A percentile compares a stretch with the other conserved stretches of the same genome.
Evolutionary conservation across 352 stramenopile species (phyloP).

Genomic region (Globisporangium parvum): DNA sequence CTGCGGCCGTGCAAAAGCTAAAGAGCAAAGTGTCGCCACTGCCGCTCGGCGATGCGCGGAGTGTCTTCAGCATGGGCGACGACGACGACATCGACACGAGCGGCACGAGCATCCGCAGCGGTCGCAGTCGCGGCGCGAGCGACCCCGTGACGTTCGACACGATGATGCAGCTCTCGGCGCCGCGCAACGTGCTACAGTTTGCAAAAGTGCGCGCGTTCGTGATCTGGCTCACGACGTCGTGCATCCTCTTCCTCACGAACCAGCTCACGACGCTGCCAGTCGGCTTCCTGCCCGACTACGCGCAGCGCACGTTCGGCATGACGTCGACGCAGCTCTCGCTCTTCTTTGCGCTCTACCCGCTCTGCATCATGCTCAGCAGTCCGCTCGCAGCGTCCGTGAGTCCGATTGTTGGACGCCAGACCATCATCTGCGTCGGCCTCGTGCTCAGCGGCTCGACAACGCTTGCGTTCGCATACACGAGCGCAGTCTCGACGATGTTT

Average conservation of each 20-base stretch:
- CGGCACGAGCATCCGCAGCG: conserved; percentile 22
- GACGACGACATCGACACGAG: conserved; percentile 27
- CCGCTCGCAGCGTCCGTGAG: conserved; percentile 42
- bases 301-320: conserved; percentile 36
- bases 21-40: conserved; percentile 10
- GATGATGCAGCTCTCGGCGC: conserved; percentile 57
- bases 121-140: conserved; percentile 9
- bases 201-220: conserved; percentile 31
- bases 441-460: conserved; percentile 58
- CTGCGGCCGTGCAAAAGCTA: not conserved
- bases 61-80: conserved; percentile 9
- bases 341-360: conserved; percentile 70
- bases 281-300: conserved; percentile 69
- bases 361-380: conserved; percentile 73
- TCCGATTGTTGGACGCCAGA: conserved; percentile 42
- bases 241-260: conserved; percentile 64
- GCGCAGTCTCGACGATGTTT: conserved; percentile 29
- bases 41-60: not conserved
- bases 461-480: conserved; percentile 57
- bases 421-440: conserved; percentile 63
- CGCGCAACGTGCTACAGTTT: conserved; percentile 44
- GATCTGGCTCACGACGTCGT: conserved; percentile 43
- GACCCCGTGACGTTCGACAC: conserved; percentile 38
- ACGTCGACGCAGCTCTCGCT: conserved; percentile 41
- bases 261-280: conserved; percentile 69